Percentiles rank a stretch among this genome's conserved stretches.
Conservation (phyloP, 169 alveolate genomes). For the Plasmodium coatneyi region DNA sequence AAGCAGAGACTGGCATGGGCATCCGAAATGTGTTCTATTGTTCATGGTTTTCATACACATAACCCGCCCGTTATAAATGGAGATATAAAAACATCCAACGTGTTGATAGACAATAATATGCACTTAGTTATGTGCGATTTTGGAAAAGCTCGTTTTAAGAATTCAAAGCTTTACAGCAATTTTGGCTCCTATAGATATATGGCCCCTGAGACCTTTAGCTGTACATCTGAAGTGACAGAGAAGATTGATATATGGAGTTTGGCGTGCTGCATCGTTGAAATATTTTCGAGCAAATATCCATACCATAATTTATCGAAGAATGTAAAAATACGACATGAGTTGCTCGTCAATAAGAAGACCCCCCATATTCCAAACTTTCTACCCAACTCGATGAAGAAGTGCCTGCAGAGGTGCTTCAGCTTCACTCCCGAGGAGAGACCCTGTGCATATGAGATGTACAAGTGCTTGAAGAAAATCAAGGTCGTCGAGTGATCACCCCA, state of each 20-base stretch:
- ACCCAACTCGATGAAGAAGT: constrained; percentile 57
- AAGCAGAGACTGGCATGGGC: constrained; percentile 69
- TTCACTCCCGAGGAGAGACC: constrained; percentile 66
- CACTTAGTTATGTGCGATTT: constrained; percentile 72
- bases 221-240: constrained; percentile 60
- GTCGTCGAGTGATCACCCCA: constrained; percentile 29
- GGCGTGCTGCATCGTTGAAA: constrained; percentile 70
- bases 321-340: constrained; percentile 60
- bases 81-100: constrained; percentile 74
- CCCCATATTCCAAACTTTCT: constrained; percentile 53
- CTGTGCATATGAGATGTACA: constrained; percentile 61
- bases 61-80: constrained; percentile 73
- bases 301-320: constrained; percentile 46
- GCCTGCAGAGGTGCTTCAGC: constrained; percentile 29
- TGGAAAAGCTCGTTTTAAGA: constrained; percentile 73
- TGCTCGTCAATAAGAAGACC: constrained; percentile 29
- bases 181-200: constrained; percentile 74
- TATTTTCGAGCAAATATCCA: constrained; percentile 71
- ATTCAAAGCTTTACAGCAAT: constrained; percentile 58
- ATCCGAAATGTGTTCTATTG: constrained; percentile 32
- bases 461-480: constrained; percentile 46
- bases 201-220: constrained; percentile 74
- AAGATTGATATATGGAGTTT: constrained; percentile 71
- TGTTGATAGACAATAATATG: constrained; percentile 66
- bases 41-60: constrained; percentile 55